Evolutionary conservation across 176 grass and related monocot genomes (phyloP).

Genomic region (Zizania latifolia): DNA sequence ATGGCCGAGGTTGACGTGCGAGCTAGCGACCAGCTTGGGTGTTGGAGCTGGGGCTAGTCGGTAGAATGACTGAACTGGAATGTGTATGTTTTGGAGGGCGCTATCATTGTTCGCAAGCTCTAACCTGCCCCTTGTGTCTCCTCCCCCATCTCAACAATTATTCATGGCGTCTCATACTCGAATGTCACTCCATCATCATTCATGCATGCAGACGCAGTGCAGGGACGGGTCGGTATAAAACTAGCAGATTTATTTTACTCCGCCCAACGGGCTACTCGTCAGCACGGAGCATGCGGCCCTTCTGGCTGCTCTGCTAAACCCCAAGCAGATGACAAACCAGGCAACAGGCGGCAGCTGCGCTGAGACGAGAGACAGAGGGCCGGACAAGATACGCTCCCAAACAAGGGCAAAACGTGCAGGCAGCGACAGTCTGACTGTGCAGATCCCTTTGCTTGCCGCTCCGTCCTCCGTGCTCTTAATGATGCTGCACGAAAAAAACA

Average conservation of each 20-base stretch:
- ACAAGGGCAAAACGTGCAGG: constrained; percentile 33
- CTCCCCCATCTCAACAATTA: constrained; percentile 14
- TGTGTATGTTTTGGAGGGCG: constrained; percentile 23
- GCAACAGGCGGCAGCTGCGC: constrained; percentile 12
- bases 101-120: constrained; percentile 29
- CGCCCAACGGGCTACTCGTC: constrained; percentile 19
- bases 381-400: constrained; percentile 37
- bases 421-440: constrained; percentile 17
- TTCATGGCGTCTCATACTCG: constrained; percentile 12
- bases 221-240: not conserved
- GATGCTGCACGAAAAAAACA: not conserved
- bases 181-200: not conserved
- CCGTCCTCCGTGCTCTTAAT: not conserved
- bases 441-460: not conserved
- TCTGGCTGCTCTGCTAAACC: constrained; percentile 19
- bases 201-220: not conserved
- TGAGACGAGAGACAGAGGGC: constrained; percentile 5
- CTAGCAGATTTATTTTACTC: not conserved
- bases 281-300: not conserved
- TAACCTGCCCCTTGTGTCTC: not conserved
- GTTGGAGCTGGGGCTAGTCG: not conserved
- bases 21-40: not conserved
- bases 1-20: not conserved
- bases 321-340: not conserved
- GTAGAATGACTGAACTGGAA: not conserved